Base-by-base conservation (phyloP, 345 rosid species). In the Gossypium stocksii region DNA sequence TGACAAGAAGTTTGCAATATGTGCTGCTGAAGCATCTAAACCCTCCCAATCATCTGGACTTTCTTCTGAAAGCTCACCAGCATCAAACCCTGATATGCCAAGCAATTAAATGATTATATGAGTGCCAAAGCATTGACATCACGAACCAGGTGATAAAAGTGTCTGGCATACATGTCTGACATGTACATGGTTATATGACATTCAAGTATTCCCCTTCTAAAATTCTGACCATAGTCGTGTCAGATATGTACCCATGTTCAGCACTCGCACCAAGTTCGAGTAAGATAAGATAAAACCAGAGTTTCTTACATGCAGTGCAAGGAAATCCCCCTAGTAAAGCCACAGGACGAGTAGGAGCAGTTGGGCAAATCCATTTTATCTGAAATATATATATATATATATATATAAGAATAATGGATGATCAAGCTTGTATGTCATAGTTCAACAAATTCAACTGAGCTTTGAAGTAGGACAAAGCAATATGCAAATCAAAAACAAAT, bases 341-440 rank as follows among this genome's bases (percentile, higher is more conserved):
- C 73, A 95, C 89, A 12, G 99, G 94, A 53, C 89, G 93, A 19
- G 90, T 82, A 60, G 99, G 99, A 79, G 99, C 97, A 60, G 97
- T 95, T 9, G 98, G 99, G 73, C 97, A 95, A 84, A 95, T 93
- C 99, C 99, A 95, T 84, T 93, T 95, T 74, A 95, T 85, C 99
- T 95, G 84, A 73, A 73, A 34, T 3, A 29, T 3, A 29, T 29
- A 29, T 29, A 29, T 29, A 29, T 29, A 29, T 29, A 15, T 53
- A 38, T 11, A 34, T 46, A 25, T 46, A 12, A 49, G 20, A 65
- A 25, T 27, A 34, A 71, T 60, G 15, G 66, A 51, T 41, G 58
- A 52, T 10, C 51, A 23, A 27, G 19, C 69, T 64, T 10, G 27
- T 9, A 19, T 65, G 19, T 6, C 22, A 46, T 46, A 46, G 51